Conservation (phyloP, 495 filamentous ascomycete genomes). For the Amniculicola lignicola region DNA sequence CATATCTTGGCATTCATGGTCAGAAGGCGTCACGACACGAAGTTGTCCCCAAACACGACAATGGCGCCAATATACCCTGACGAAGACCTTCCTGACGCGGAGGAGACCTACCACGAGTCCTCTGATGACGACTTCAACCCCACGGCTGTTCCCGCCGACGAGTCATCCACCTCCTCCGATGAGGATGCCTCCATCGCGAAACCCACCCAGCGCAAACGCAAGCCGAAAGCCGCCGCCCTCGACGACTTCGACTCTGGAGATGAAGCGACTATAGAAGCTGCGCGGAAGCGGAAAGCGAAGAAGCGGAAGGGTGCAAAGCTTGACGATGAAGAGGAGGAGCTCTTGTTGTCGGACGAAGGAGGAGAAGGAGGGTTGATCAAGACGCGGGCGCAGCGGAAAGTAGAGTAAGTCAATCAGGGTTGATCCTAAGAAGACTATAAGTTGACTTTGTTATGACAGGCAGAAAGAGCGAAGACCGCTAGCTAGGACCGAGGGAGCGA, state of each 20-base stretch:
- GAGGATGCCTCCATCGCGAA: conserved; percentile 42
- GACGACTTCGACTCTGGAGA: conserved; percentile 63
- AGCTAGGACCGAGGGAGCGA: conserved; percentile 63
- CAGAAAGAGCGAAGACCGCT: conserved; percentile 63
- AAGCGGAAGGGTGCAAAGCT: conserved; percentile 46
- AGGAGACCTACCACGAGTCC: conserved; percentile 28
- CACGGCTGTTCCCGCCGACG: conserved; percentile 33
- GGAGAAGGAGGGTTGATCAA: conserved; percentile 79
- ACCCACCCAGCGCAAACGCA: conserved; percentile 34
- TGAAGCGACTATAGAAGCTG: conserved; percentile 66
- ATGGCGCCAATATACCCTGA: conserved; percentile 11
- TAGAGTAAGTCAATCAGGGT: conserved; percentile 33
- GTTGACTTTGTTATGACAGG: conserved; percentile 43
- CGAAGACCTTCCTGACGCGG: conserved; percentile 21
- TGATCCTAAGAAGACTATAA: neutral
- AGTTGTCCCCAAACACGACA: neutral
- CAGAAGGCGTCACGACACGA: neutral
- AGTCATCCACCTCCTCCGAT: conserved; percentile 26
- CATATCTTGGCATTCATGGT: neutral
- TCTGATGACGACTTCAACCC: conserved; percentile 39
- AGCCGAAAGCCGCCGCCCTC: conserved; percentile 12
- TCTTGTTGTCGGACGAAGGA: conserved; percentile 46
- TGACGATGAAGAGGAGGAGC: conserved; percentile 41
- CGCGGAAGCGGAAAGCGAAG: conserved; percentile 45
- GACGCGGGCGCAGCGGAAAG: conserved; percentile 57